Evolutionary conservation across 2,329 filamentous ascomycete species (phyloP).

Genomic region (Colletotrichum sojae): DNA sequence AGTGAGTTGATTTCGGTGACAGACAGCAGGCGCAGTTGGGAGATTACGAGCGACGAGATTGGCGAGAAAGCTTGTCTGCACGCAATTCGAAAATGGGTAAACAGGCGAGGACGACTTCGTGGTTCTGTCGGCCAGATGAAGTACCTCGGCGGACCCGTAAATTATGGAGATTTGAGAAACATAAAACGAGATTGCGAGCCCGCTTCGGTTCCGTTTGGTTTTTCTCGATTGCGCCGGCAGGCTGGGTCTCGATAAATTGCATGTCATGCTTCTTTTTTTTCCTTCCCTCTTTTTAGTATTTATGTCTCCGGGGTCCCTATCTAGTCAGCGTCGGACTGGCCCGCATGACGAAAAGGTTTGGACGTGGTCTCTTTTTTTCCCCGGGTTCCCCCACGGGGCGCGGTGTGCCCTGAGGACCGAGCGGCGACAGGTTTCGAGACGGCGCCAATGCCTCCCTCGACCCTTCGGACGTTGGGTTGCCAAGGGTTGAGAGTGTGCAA

Average conservation of each 20-base stretch:
- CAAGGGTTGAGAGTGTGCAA: no score
- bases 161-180: conserved; percentile 35
- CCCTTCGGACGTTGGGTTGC: conserved; percentile 24
- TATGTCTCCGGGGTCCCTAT: neutral
- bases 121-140: neutral
- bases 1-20: neutral
- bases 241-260: conserved; percentile 14
- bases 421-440: conserved; percentile 36
- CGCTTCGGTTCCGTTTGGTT: conserved; percentile 6
- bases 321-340: no score
- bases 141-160: conserved; percentile 28
- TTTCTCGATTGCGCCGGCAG: conserved; percentile 6
- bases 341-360: conserved; percentile 8
- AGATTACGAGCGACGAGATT: conserved; percentile 8
- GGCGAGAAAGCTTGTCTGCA: conserved; percentile 28
- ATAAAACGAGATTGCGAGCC: conserved; percentile 33
- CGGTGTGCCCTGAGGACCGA: conserved; percentile 30
- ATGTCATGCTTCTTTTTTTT: conserved; percentile 15
- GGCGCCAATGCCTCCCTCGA: conserved; percentile 28
- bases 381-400: conserved; percentile 39
- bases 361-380: conserved; percentile 3
- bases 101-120: neutral
- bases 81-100: neutral
- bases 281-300: neutral
- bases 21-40: neutral